Conservation (phyloP, 495 filamentous ascomycete genomes). For the Hyaloscypha hepaticicola region DNA sequence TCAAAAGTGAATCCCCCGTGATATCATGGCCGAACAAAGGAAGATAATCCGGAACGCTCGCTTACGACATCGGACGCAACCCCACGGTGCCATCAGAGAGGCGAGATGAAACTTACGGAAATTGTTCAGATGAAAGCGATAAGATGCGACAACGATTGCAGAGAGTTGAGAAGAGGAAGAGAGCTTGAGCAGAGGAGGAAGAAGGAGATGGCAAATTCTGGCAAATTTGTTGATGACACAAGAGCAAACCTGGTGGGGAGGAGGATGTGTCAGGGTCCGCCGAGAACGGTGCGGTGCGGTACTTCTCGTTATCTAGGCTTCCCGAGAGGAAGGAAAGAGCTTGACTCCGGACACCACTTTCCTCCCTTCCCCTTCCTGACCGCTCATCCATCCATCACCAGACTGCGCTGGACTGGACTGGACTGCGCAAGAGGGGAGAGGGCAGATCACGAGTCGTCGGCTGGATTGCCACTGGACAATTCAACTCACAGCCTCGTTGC, state of each 20-base stretch:
- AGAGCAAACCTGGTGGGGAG: constrained; percentile 10
- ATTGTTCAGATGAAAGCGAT: constrained; percentile 3
- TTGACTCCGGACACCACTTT: constrained; percentile 2
- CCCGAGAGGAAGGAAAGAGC: background rate
- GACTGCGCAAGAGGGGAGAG: background rate
- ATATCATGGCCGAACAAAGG: constrained; percentile 8
- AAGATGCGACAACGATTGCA: background rate
- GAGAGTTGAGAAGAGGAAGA: constrained; percentile 1
- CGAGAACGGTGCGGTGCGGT: constrained; percentile 23
- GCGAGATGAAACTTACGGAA: constrained; percentile 11
- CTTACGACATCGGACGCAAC: constrained; percentile 20
- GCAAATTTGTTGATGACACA: constrained; percentile 3
- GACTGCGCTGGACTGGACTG: no score
- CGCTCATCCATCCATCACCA: constrained; percentile 18
- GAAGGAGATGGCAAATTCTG: constrained; percentile 2
- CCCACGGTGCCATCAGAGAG: background rate
- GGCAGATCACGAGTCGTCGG: constrained; percentile 16
- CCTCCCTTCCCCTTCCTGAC: background rate
- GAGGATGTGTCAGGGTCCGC: constrained; percentile 24
- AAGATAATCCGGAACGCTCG: constrained; percentile 12
- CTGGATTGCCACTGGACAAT: constrained; percentile 1
- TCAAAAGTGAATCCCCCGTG: constrained; percentile 3
- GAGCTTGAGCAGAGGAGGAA: constrained; percentile 12
- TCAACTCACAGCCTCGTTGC: background rate
- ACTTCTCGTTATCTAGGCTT: constrained; percentile 17